phyloP scores from a whole-genome alignment of 2,329 filamentous ascomycete species.

The Exophiala bonariae region DNA sequence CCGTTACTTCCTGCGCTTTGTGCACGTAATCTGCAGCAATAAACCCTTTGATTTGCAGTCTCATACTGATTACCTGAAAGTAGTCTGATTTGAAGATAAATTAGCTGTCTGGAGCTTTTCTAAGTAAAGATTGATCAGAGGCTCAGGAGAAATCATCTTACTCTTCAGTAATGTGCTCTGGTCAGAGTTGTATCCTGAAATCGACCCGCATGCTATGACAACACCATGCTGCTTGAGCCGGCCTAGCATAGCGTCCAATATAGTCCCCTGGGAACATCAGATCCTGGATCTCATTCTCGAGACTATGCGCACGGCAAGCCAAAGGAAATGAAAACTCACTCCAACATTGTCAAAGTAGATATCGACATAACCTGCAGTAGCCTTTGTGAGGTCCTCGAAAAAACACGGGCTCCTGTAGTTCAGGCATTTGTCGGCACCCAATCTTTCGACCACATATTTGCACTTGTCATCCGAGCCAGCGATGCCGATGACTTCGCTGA shows the following conservation, averaged over 20 bases:
- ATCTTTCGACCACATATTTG: constrained; percentile 62
- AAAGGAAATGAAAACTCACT: background rate
- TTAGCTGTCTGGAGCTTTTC: background rate
- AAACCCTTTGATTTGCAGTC: constrained; percentile 16
- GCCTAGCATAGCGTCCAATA: constrained; percentile 16
- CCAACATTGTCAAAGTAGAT: constrained; percentile 69
- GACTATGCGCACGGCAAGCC: no score
- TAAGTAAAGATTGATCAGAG: no score
- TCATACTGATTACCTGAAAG: constrained; percentile 50
- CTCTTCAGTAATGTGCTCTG: constrained; percentile 12
- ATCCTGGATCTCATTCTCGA: constrained; percentile 47
- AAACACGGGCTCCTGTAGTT: constrained; percentile 66
- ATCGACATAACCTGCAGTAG: constrained; percentile 48
- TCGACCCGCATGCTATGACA: constrained; percentile 62
- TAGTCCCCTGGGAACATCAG: background rate
- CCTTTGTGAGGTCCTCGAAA: constrained; percentile 44
- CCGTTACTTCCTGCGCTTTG: constrained; percentile 59
- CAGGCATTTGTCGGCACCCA: constrained; percentile 56
- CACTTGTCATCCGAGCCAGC: constrained; percentile 68
- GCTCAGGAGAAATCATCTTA: background rate
- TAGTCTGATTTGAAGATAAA: constrained; percentile 33
- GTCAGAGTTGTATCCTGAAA: constrained; percentile 35
- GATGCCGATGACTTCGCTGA: constrained; percentile 59
- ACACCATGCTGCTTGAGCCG: constrained; percentile 8
- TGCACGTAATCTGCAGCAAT: constrained; percentile 56